Base-by-base conservation (phyloP, 495 filamentous ascomycete genomes). In the Penicillium lividum region DNA sequence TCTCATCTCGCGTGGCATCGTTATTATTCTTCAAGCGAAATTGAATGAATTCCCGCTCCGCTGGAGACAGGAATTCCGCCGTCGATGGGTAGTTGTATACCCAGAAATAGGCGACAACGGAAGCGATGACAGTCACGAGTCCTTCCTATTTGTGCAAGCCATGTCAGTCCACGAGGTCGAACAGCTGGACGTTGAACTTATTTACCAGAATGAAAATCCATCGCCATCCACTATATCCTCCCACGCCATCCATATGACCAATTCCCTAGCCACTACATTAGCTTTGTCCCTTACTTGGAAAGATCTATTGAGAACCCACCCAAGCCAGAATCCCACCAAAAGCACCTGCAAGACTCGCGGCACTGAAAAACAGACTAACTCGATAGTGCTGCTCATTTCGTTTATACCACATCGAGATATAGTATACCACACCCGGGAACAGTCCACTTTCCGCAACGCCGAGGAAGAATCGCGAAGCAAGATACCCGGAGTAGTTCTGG, bases 371-470 rank as follows among this genome's bases (percentile, higher is more conserved):
- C 2, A 92, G 73, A 9, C 89, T 85, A 38, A 92, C 82, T 0
- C 89, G 84, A 63, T 85, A 90, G 66, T 89, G 86, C 54, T 81
- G 80, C 66, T 92, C 89, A 29, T 81, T 82, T 16, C 89, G 77
- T 63, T 87, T 88, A 58, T 93, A 93, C 86, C 90, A 92, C 86
- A 91, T 91, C 2, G 86, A 89, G n/a, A 93, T 79, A 64, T 91
- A 91, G 68, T 88, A 92, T 1, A 91, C 88, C 0, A 92, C 89
- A 1, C 90, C 89, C 11, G 88, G 87, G 54, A 89, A 90, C 0
- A 90, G 75, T 0, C 85, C 86, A 45, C 79, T 82, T 62, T 78
- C 78, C 3, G 68, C 65, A 7, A 78, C 63, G 45, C 72, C 73
- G 8, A 78, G 64, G 42, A 74, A 74, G 52, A 73, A 67, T 27